A percentile compares a stretch with the other conserved stretches of the same genome.
phyloP scores from a whole-genome alignment of 2,329 filamentous ascomycete genomes.

The Coniochaeta sp. region DNA sequence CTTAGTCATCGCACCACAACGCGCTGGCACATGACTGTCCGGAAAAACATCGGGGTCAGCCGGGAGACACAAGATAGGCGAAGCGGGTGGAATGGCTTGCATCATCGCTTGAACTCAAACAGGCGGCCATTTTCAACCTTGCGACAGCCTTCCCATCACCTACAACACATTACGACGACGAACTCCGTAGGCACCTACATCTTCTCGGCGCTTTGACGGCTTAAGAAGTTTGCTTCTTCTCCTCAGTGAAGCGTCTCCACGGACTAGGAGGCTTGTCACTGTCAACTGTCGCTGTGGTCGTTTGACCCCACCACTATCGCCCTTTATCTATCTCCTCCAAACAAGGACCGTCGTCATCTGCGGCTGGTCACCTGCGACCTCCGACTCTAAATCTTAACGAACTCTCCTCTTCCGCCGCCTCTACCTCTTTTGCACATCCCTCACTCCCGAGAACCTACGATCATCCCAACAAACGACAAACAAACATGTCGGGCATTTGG shows the following conservation, averaged over 20 bases:
- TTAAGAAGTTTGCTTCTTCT: neutral
- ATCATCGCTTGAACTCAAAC: slow-evolving; percentile 4
- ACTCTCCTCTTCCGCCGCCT: neutral
- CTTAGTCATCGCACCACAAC: neutral
- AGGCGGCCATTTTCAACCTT: neutral
- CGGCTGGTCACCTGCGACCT: slow-evolving; percentile 6
- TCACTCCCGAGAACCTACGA: slow-evolving; percentile 5
- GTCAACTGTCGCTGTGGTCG: neutral
- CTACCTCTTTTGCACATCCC: neutral
- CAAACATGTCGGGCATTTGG: slow-evolving; percentile 60
- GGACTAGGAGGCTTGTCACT: neutral
- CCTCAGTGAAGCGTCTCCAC: no score
- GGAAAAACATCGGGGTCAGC: neutral
- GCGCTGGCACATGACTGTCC: slow-evolving; percentile 1
- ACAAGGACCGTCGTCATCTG: slow-evolving; percentile 3
- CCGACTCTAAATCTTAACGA: neutral
- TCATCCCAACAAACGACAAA: neutral
- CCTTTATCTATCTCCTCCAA: slow-evolving; percentile 1
- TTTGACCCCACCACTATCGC: slow-evolving; percentile 3
- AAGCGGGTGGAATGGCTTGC: slow-evolving; percentile 5
- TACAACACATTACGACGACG: neutral
- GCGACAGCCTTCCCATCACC: neutral
- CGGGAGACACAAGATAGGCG: slow-evolving; percentile 1
- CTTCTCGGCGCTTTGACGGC: neutral
- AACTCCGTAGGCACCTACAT: neutral